A percentile compares a stretch with the other conserved stretches of the same genome.
phyloP scores from a whole-genome alignment of 73 alveolate species.

The Paramecium biaurelia region DNA sequence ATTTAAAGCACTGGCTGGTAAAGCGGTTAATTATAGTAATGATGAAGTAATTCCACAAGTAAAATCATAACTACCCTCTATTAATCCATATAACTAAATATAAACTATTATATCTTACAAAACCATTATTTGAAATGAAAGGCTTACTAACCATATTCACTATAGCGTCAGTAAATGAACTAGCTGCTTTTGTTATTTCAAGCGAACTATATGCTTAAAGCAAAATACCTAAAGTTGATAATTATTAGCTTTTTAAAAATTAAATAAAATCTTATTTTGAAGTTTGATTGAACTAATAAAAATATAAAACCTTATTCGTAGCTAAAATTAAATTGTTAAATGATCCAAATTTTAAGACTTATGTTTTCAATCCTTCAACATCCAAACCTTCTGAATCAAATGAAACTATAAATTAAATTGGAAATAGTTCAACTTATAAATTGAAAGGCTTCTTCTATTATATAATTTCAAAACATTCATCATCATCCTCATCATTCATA shows the following conservation, averaged over 20 bases:
- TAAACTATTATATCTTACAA: background rate
- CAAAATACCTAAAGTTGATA: background rate
- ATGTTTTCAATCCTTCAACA: background rate
- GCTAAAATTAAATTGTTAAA: background rate
- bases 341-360: background rate
- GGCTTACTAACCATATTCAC: background rate
- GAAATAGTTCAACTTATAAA: background rate
- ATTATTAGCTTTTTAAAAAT: background rate
- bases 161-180: background rate
- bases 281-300: background rate
- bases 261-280: background rate
- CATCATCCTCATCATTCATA: background rate
- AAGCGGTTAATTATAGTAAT: background rate
- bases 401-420: background rate
- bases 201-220: background rate
- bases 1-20: background rate
- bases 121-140: background rate
- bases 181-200: background rate
- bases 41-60: conserved; percentile 21
- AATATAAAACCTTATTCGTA: background rate
- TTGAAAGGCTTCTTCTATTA: background rate
- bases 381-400: background rate
- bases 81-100: background rate
- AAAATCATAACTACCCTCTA: background rate
- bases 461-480: background rate